Percentiles rank a stretch among this genome's conserved stretches.
Evolutionary conservation across 306 rosid species (phyloP).

Genomic region (Vigna mungo): DNA sequence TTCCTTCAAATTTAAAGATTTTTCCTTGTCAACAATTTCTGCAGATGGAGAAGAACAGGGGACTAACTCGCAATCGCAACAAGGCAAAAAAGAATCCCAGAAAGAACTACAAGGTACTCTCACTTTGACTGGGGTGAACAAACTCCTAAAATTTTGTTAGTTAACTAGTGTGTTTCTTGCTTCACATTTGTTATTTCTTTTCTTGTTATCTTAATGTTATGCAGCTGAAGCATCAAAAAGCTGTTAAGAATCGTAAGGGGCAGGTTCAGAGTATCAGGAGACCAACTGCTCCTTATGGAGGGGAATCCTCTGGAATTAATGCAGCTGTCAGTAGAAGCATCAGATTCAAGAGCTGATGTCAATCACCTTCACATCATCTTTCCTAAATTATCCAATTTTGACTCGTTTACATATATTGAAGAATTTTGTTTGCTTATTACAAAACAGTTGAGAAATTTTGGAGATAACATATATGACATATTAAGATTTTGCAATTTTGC

Average conservation of each 20-base stretch:
- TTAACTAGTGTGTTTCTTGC: constrained; percentile 1
- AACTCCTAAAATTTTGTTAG: neutral
- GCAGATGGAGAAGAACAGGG: constrained; percentile 85
- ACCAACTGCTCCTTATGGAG: constrained; percentile 69
- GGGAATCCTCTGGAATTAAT: constrained; percentile 85
- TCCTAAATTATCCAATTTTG: constrained; percentile 24
- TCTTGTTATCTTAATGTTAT: constrained; percentile 36
- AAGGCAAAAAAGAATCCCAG: constrained; percentile 87
- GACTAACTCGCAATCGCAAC: constrained; percentile 76
- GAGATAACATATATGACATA: constrained; percentile 16
- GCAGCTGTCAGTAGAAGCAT: constrained; percentile 71
- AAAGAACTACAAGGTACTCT: constrained; percentile 88
- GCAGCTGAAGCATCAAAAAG: constrained; percentile 80
- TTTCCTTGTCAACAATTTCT: constrained; percentile 29
- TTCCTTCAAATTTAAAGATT: neutral
- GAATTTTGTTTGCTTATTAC: neutral
- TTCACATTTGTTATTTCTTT: neutral
- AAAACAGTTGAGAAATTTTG: neutral
- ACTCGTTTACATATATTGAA: neutral
- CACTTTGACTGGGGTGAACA: neutral
- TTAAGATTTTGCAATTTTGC: constrained; percentile 3
- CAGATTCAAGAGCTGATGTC: constrained; percentile 62
- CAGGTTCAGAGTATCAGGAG: constrained; percentile 69
- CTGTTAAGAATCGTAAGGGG: constrained; percentile 64
- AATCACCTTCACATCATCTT: neutral